Conservation (phyloP, 2,329 filamentous ascomycete genomes). For the Fusarium odoratissimum region DNA sequence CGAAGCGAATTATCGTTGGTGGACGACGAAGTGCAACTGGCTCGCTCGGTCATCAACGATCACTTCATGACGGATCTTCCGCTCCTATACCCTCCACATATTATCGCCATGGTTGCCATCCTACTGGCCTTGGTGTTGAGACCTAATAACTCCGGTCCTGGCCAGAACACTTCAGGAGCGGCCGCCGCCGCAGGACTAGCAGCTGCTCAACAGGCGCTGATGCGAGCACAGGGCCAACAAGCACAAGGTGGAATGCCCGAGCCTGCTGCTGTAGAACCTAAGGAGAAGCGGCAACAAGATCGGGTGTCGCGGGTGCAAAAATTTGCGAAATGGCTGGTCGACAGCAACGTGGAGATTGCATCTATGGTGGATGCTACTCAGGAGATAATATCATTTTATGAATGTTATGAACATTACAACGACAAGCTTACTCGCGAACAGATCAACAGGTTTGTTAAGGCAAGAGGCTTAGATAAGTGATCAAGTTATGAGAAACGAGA, state of each 20-base stretch:
- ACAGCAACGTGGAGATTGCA: constrained; percentile 86
- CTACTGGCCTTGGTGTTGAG: constrained; percentile 86
- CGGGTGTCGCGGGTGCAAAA: constrained; percentile 73
- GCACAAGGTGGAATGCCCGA: constrained; percentile 38
- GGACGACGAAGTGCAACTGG: constrained; percentile 81
- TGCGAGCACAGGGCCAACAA: constrained; percentile 56
- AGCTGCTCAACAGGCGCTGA: constrained; percentile 61
- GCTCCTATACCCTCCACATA: constrained; percentile 84
- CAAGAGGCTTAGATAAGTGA: constrained; percentile 65
- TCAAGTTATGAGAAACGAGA: constrained; percentile 38
- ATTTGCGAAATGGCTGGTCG: constrained; percentile 82
- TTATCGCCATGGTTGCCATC: constrained; percentile 87
- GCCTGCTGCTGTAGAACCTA: constrained; percentile 45
- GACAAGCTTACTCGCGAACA: constrained; percentile 69
- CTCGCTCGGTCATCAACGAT: constrained; percentile 89
- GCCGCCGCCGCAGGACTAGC: constrained; percentile 58
- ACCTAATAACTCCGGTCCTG: constrained; percentile 57
- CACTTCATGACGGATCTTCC: constrained; percentile 94
- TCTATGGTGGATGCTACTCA: constrained; percentile 90
- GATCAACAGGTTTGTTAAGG: constrained; percentile 70
- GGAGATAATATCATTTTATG: constrained; percentile 90
- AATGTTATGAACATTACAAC: constrained; percentile 72
- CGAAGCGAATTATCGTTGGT: constrained; percentile 76
- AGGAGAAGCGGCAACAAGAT: constrained; percentile 64
- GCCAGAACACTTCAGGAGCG: constrained; percentile 46